Percentiles rank a stretch among this genome's conserved stretches.
Evolutionary conservation across 805 yeast species (phyloP).

Genomic region (Monosporozyma yasuniensis): DNA sequence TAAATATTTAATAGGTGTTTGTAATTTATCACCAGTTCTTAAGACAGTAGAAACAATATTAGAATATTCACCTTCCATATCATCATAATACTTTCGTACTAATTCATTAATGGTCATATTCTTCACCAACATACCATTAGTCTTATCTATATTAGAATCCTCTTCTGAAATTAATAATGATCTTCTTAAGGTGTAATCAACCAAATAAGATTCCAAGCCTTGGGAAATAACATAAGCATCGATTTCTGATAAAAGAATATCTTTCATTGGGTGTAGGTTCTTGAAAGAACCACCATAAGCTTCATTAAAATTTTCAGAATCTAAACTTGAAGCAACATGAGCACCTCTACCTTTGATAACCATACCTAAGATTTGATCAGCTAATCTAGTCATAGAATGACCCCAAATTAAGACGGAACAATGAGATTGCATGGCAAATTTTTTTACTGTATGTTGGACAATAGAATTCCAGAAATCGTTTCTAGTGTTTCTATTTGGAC

Average conservation of each 20-base stretch:
- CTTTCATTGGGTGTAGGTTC: slow-evolving; percentile 64
- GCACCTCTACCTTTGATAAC: slow-evolving; percentile 85
- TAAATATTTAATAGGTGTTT: slow-evolving; percentile 32
- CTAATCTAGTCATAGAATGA: slow-evolving; percentile 73
- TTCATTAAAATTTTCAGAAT: slow-evolving; percentile 31
- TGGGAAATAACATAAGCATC: slow-evolving; percentile 37
- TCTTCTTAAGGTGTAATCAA: slow-evolving; percentile 14
- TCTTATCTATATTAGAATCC: slow-evolving; percentile 19
- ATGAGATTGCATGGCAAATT: slow-evolving; percentile 42
- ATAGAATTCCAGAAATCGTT: slow-evolving; percentile 53
- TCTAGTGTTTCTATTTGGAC: slow-evolving; percentile 48
- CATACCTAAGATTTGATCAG: slow-evolving; percentile 67
- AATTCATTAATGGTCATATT: slow-evolving; percentile 78
- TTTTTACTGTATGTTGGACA: slow-evolving; percentile 37
- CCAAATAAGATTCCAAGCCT: slow-evolving; percentile 31
- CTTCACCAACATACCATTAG: slow-evolving; percentile 31
- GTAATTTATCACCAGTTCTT: slow-evolving; percentile 74
- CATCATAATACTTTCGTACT: slow-evolving; percentile 59
- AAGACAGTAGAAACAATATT: slow-evolving; percentile 89
- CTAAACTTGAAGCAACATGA: slow-evolving; percentile 43
- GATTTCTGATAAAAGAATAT: slow-evolving; percentile 62
- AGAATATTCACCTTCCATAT: slow-evolving; percentile 70
- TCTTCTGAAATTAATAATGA: slow-evolving; percentile 17
- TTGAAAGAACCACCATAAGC: slow-evolving; percentile 31
- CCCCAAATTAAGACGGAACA: slow-evolving; percentile 49